These are phyloP conservation scores for Tirmania nivea DNA, from an alignment of 495 filamentous ascomycete species.

Conservation along the genomic window DNA sequence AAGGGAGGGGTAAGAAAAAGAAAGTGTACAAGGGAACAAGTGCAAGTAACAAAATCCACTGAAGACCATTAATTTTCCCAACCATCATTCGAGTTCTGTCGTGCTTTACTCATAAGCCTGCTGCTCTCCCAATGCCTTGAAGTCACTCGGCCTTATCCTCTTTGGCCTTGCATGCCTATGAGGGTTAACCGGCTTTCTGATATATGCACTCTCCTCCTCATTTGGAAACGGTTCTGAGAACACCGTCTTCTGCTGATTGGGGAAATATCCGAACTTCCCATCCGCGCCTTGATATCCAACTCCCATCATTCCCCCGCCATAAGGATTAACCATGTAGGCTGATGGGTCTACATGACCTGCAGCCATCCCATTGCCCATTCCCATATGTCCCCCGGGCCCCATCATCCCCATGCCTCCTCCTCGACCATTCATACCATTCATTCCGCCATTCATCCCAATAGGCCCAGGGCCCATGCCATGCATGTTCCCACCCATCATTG, in stretches of 20 bases:
- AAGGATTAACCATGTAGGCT: neutral
- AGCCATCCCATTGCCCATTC: constrained; percentile 19
- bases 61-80: neutral
- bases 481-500: neutral
- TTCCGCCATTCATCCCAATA: constrained; percentile 23
- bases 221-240: constrained; percentile 39
- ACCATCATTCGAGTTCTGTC: neutral
- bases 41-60: neutral
- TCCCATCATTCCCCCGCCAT: constrained; percentile 20
- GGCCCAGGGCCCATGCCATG: constrained; percentile 19
- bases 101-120: neutral
- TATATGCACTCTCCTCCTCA: constrained; percentile 81
- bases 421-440: constrained; percentile 8
- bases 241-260: constrained; percentile 49
- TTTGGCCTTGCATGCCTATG: constrained; percentile 66
- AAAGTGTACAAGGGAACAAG: neutral
- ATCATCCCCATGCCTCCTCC: constrained; percentile 22
- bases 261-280: constrained; percentile 28
- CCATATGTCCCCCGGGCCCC: constrained; percentile 17
- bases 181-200: constrained; percentile 87
- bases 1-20: neutral
- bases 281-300: constrained; percentile 22
- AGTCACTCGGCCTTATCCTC: constrained; percentile 67
- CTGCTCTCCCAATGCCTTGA: constrained; percentile 18
- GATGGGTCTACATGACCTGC: constrained; percentile 18